Percentiles rank a stretch among this genome's conserved stretches.
Evolutionary conservation across 768 basidiomycete genomes (phyloP).

Genomic region (Mycena galopus): DNA sequence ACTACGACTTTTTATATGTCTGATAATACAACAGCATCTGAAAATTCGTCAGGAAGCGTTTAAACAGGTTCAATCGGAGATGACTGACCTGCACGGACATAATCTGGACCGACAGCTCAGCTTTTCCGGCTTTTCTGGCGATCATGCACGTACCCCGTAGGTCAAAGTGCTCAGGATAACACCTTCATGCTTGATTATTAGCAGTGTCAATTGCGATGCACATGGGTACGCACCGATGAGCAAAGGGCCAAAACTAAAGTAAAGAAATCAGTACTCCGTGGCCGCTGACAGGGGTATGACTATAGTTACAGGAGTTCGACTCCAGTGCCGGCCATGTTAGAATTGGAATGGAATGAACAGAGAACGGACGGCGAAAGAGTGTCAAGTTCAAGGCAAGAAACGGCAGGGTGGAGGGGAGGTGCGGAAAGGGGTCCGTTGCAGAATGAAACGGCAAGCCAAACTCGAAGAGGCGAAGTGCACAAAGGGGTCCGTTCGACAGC

Average conservation of each 20-base stretch:
- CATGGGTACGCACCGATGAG: slow-evolving; percentile 20
- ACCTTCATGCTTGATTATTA: slow-evolving; percentile 1
- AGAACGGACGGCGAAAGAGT: background rate
- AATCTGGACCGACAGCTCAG: slow-evolving; percentile 8
- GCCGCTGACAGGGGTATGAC: background rate
- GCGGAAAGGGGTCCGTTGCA: background rate
- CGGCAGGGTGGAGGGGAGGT: background rate
- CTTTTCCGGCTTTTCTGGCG: background rate
- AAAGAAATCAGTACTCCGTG: background rate
- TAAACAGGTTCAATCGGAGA: too few species aligned
- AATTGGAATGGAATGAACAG: background rate
- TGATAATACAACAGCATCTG: slow-evolving; percentile 34
- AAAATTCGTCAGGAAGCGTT: background rate
- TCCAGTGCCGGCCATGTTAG: slow-evolving; percentile 33
- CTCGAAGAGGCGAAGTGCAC: background rate
- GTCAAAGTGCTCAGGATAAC: slow-evolving; percentile 23
- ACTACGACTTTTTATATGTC: slow-evolving; percentile 14
- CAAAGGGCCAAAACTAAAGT: slow-evolving; percentile 32
- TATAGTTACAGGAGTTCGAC: slow-evolving; percentile 32
- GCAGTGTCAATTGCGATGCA: too few species aligned
- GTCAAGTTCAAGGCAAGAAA: background rate
- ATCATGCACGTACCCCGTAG: slow-evolving; percentile 20
- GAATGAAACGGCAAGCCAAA: background rate
- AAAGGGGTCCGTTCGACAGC: background rate
- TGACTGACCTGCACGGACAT: slow-evolving; percentile 20